Base-by-base conservation (phyloP, 805 yeast genomes). In the Ogataea zsoltii region DNA sequence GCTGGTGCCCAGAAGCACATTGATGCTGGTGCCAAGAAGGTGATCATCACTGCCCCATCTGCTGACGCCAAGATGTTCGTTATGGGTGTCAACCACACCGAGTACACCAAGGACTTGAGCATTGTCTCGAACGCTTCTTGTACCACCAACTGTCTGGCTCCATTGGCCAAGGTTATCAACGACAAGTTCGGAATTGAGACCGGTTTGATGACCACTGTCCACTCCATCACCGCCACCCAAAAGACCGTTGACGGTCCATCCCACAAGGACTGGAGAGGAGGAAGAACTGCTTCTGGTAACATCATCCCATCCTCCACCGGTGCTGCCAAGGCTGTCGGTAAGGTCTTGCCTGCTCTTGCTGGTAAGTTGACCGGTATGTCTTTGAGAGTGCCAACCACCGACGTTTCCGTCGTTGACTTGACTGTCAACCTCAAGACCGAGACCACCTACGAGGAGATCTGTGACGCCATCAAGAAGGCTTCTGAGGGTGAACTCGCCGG, bases 241-340 rank as follows among this genome's bases (percentile, higher is more conserved):
- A 89, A 89, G 84, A 85, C 95, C 53, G 96, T 89, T 57, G 96
- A 89, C 71, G 96, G 96, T 75, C 95, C 96, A 63, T 88, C 96
- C 70, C 89, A 84, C 82, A 89, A 89, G 82, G 96, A 89, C 80
- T 89, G 96, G 96, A 85, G 96, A 83, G 96, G 96, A 71, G 96
- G 96, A 72, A 86, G 96, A 79, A 85, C 96, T 62, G 96, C 96
- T 68, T 85, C 92, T 53, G 95, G 91, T 68, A 89, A 89, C 85
- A 87, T 89, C 71, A 89, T 89, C 61, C 96, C 96, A 67, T 88
- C 96, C 33, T 86, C 96, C 54, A 89, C 96, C 55, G 96, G 96
- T 83, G 96, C 96, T 64, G 96, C 96, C 66, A 89, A 89, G 84
- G 96, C 96, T 57, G 96, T 89, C 62, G 96, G 96, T 71, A 88